Percentiles rank a stretch among this genome's conserved stretches.
Conservation (phyloP, 179 eudicot genomes). For the Nepenthes alata region DNA sequence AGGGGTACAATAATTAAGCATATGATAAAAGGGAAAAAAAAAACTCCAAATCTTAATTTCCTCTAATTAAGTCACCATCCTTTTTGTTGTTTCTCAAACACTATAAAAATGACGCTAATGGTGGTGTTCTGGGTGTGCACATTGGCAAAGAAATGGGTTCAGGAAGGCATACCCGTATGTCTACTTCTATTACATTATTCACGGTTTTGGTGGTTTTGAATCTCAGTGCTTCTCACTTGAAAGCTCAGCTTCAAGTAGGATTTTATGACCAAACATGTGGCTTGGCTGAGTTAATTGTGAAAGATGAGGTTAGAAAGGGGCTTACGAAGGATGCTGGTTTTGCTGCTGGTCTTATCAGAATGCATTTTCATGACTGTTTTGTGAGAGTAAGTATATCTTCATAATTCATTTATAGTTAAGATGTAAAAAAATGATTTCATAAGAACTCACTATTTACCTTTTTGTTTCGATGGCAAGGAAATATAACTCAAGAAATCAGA, state of each 20-base stretch:
- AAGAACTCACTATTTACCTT: too few species aligned
- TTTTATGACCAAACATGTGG: constrained; percentile 36
- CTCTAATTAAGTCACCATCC: too few species aligned
- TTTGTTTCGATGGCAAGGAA: too few species aligned
- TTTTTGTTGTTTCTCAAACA: too few species aligned
- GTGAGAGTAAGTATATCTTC: constrained; percentile 41
- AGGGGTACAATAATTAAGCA: too few species aligned
- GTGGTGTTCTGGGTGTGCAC: too few species aligned
- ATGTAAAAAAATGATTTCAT: too few species aligned
- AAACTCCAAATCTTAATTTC: too few species aligned
- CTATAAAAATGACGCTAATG: too few species aligned
- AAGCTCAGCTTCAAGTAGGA: constrained; percentile 45
- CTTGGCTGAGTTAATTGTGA: constrained; percentile 38
- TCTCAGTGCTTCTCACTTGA: constrained; percentile 12
- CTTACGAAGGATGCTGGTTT: constrained; percentile 35
- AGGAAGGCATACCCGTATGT: constrained; percentile 12
- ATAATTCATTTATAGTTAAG: too few species aligned
- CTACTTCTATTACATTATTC: constrained; percentile 8
- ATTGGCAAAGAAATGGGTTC: constrained; percentile 27
- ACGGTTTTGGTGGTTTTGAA: constrained; percentile 22
- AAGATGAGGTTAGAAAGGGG: constrained; percentile 39
- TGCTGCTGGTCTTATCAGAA: constrained; percentile 66
- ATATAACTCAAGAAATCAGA: too few species aligned
- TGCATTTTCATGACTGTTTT: constrained; percentile 90
- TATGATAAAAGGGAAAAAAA: too few species aligned